Base-by-base conservation (phyloP, 805 yeast genomes). In the Wickerhamomyces alni region DNA sequence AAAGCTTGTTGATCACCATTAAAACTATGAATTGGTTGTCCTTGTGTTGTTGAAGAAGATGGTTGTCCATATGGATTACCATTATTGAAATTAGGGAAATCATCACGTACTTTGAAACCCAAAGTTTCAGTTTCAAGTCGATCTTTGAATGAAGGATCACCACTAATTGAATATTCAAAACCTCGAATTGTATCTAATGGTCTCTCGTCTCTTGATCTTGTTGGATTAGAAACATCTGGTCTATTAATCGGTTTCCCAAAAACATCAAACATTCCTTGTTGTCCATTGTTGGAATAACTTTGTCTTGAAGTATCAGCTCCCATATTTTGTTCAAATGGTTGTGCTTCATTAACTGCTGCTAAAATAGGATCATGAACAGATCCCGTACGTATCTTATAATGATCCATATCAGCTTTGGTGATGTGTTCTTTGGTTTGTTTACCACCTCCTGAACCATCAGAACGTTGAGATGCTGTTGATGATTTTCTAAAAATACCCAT, bases 141-240 rank as follows among this genome's bases (percentile, higher is more conserved):
- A 41, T 87, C 93, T 39, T 81, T 78, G 67, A 85, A 82, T 11
- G 75, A 62, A 42, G 72, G 65, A 61, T 93, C 99, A 38, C 96
- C 96, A 7, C 96, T 87, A 47, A 93, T 88, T 29, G 97, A 81
- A 58, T 82, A 93, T 67, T 93, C 98, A 63, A 93, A 93, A 5
- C 86, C 73, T 52, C 98, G 74, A 54, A 93, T 89, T 2, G 99
- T 93, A 61, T 94, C 99, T 54, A 93, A 67, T 4, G 99, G 99
- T 55, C 99, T 77, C 65, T 93, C 99, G 61, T 89, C 91, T 62
- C 99, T 77, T 17, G 84, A 66, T 55, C 99, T 75, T 7, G 96
- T 81, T 22, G 99, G 99, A 58, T 93, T 93, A 29, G 95, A 87
- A 50, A 83, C 71, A 59, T 93, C 99, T 8, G 94, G 85, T 47